Base-by-base conservation (phyloP, 2,329 filamentous ascomycete genomes). In the Arthrobotrys sphaeroides region DNA sequence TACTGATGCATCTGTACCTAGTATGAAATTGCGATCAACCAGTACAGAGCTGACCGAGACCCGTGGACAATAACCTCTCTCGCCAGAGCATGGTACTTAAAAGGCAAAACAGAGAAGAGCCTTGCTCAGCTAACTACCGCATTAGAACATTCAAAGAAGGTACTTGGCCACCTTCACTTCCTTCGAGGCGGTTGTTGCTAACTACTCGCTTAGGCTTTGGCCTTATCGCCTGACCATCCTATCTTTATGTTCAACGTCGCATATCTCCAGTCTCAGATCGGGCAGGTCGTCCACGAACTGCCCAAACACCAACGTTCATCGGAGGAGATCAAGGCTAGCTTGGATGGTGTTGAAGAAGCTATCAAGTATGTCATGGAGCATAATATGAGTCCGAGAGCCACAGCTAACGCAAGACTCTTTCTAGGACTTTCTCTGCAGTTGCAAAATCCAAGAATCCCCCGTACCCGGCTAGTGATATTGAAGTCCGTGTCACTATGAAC, bases 201-300 rank as follows among this genome's bases (percentile, higher is more conserved):
- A 77, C 36, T n/a, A 31, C 33, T 10, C 7, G 20, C 31, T 7
- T 60, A 91, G 87, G 93, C 94, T 24, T 88, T 96, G 16, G 88
- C 89, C 66, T 87, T 91, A 65, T 89, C 91, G 0, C 91, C 93
- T 0, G 91, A 95, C 3, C 92, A 96, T 80, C 87, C 94, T 28
- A 93, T 97, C 83, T 92, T 95, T 82, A 93, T 95, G 82, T 99
- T 99, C 87, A 99, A 99, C 80, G 92, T 99, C 26, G 95, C 95
- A 0, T 99, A 97, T 81, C 92, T 98, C 26, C 95, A 98, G 81
- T 96, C 97, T 77, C 94, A 97, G 82, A 89, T 98, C 65, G 94
- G 94, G 18, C 90, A 91, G 49, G 88, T 91, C 28, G 89, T 97
- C 65, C 90, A 93, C 82, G 86, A 85, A 36, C 85, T 97, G 64